A percentile compares a stretch with the other conserved stretches of the same genome.
Evolutionary conservation across 495 filamentous ascomycete species (phyloP).

Genomic region (Lasiosphaeris hirsuta): DNA sequence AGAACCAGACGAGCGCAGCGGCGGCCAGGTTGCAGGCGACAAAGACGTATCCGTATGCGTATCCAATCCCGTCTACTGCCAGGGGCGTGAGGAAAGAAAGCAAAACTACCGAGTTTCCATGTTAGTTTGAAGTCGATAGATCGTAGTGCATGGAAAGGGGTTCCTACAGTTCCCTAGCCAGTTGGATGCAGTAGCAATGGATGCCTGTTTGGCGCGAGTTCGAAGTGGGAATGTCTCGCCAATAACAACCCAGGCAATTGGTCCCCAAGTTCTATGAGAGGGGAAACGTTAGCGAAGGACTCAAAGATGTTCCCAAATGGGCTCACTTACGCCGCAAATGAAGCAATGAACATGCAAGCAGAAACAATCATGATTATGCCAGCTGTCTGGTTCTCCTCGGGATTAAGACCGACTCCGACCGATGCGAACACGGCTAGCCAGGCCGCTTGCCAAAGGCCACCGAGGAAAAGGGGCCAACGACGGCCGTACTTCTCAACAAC

Average conservation of each 20-base stretch:
- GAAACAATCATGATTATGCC: conserved; percentile 72
- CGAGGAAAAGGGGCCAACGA: conserved; percentile 60
- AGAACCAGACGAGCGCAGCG: conserved; percentile 70
- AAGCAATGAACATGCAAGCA: conserved; percentile 65
- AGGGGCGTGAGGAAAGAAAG: conserved; percentile 83
- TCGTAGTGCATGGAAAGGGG: background rate
- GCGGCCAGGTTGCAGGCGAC: conserved; percentile 64
- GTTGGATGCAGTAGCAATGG: conserved; percentile 69
- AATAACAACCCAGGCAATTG: conserved; percentile 72
- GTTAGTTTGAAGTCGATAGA: background rate
- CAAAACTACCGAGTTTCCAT: conserved; percentile 42
- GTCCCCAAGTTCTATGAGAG: conserved; percentile 62
- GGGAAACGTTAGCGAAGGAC: background rate
- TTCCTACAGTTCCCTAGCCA: conserved; percentile 69
- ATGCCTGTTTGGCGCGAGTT: conserved; percentile 68
- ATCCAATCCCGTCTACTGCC: conserved; percentile 65
- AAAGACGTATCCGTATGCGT: conserved; percentile 77
- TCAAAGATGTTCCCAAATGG: background rate
- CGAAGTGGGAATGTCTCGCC: conserved; percentile 73
- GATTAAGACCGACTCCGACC: conserved; percentile 49
- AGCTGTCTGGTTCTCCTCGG: conserved; percentile 45
- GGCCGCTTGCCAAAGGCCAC: conserved; percentile 62
- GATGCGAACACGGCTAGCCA: conserved; percentile 71
- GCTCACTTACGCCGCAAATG: conserved; percentile 43
- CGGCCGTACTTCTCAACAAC: conserved; percentile 66